Base-by-base conservation (phyloP, 768 basidiomycete species). In the Suillus tomentosus region DNA sequence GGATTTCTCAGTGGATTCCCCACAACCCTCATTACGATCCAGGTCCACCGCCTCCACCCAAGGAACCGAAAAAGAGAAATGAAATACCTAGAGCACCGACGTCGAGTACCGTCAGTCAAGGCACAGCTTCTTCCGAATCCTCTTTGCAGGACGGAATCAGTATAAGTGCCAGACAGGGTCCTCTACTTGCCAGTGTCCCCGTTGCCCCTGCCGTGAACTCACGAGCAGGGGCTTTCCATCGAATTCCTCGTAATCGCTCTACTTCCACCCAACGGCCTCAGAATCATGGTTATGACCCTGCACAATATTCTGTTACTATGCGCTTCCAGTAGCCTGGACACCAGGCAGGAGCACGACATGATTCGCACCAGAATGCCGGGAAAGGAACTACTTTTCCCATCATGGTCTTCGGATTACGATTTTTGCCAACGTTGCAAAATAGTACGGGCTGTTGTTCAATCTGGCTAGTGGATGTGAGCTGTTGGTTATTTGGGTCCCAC, bases 21-120 rank as follows among this genome's bases (percentile, higher is more conserved):
- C 71, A 76, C 62, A 92, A 91, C 68, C 88, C 91, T 2, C 71
- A 80, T 57, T 92, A 92, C 72, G 89, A 92, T 73, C 87, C 89
- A 42, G 90, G 89, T 1, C 89, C 87, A 9, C 85, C 81, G 0
- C 87, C 88, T 1, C 83, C 83, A 27, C 84, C 83, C 24, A 80
- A 71, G 51, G 63, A 69, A 31, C 68, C 69, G 39, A 80, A 71
- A 61, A 67, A 69, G 51, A 69, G 62, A 39, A 59, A 24, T 7
- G 36, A 19, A 24, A 27, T 3, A 54, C 4, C 45, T 9, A 48
- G 27, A 19, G 15, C 7, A 24, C 43, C 22, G 13, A 40, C 58
- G 15, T 54, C 48, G n/a, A 51, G 60, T 47, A 48, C 48, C 13
- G 31, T 10, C 22, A 54, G 31, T 50, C 60, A 36, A n/a, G 8